Evolutionary conservation across 192 early-diverging fungal genomes (phyloP).

Genomic region (Pilobolus umbonatus): DNA sequence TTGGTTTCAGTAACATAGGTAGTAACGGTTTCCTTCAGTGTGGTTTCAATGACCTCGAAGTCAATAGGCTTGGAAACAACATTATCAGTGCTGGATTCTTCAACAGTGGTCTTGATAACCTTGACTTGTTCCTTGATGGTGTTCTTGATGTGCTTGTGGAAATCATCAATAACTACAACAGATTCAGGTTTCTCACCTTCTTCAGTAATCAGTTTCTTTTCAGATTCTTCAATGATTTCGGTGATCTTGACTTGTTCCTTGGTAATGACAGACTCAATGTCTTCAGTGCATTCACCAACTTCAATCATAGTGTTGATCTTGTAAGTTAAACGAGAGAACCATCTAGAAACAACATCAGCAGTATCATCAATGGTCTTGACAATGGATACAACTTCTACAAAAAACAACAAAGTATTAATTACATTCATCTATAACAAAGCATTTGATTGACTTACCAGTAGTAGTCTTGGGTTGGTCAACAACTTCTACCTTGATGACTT

Average conservation of each 20-base stretch:
- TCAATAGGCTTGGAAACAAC: background rate
- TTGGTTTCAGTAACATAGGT: background rate
- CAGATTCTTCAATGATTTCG: too few relatives aligned
- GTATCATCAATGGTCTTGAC: background rate
- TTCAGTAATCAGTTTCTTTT: background rate
- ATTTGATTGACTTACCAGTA: too few relatives aligned
- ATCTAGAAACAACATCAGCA: background rate
- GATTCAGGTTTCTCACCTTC: background rate
- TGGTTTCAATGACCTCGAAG: background rate
- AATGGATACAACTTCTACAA: background rate
- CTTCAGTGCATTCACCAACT: background rate
- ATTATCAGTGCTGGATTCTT: background rate
- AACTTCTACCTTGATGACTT: background rate
- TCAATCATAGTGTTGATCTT: background rate
- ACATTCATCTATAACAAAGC: too few relatives aligned
- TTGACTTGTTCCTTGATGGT: background rate
- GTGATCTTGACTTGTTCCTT: constrained; percentile 3
- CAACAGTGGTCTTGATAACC: background rate
- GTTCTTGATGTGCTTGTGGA: background rate
- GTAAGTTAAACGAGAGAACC: background rate
- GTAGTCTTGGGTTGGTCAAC: too few relatives aligned
- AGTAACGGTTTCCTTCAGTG: background rate
- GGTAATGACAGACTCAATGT: constrained; percentile 1
- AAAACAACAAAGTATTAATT: background rate
- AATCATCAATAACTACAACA: background rate